These are phyloP conservation scores for Pyracantha coccinea DNA, from an alignment of 331 rosid genomes.

Conservation along the genomic window DNA sequence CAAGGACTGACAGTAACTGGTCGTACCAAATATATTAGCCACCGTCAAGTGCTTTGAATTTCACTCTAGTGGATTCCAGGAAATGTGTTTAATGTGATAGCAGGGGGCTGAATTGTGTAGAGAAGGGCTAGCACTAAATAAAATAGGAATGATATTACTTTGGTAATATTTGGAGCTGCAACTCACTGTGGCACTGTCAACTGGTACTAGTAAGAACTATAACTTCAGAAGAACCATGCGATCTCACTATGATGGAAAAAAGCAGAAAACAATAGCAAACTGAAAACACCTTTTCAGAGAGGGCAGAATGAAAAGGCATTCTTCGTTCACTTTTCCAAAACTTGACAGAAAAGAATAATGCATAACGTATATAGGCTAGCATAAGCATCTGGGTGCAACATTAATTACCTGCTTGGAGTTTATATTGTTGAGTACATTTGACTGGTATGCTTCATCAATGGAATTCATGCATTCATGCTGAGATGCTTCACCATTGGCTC, in stretches of 20 bases:
- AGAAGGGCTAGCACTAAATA: background rate
- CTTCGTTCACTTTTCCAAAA: background rate
- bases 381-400: background rate
- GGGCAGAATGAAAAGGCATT: background rate
- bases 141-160: background rate
- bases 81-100: background rate
- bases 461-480: constrained; percentile 16
- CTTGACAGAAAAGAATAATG: background rate
- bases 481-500: constrained; percentile 24
- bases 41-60: background rate
- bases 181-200: background rate
- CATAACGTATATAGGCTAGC: background rate
- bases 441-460: constrained; percentile 30
- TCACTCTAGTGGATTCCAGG: background rate
- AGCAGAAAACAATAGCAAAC: background rate
- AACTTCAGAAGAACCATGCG: background rate
- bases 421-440: constrained; percentile 19
- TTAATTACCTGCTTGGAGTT: constrained; percentile 45
- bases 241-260: background rate
- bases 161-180: background rate
- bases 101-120: background rate
- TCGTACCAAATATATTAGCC: background rate
- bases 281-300: background rate
- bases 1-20: background rate
- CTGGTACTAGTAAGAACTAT: background rate